phyloP scores from a whole-genome alignment of 148 eudicot species.

The Vaccinium myrtillus region DNA sequence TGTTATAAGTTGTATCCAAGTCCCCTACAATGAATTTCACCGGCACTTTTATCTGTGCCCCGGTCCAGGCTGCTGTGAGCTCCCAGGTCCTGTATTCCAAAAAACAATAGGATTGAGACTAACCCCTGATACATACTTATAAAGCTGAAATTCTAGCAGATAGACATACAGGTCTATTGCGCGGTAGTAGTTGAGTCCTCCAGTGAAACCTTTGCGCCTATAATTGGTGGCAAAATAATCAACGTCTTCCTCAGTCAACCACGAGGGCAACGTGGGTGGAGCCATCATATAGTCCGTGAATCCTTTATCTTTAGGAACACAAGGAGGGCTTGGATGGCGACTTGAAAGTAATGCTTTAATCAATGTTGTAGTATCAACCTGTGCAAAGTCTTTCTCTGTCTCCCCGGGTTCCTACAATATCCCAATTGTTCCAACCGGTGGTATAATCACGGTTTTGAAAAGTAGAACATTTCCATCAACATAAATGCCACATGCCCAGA shows the following conservation, averaged over 20 bases:
- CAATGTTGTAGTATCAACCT: constrained; percentile 29
- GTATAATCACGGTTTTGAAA: neutral
- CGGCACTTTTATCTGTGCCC: constrained; percentile 48
- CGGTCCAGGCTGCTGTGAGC: constrained; percentile 66
- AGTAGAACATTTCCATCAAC: neutral
- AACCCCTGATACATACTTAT: neutral
- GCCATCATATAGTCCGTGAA: constrained; percentile 9
- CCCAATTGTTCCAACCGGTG: neutral
- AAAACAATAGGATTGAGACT: neutral
- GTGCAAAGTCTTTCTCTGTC: constrained; percentile 38
- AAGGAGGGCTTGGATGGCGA: constrained; percentile 29
- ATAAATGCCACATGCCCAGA: neutral
- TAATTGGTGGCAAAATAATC: constrained; percentile 42
- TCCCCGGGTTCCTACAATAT: constrained; percentile 46
- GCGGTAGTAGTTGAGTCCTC: constrained; percentile 59
- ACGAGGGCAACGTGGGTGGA: constrained; percentile 35
- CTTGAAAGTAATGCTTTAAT: constrained; percentile 31
- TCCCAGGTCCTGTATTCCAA: constrained; percentile 56
- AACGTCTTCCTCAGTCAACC: constrained; percentile 61
- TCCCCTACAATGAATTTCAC: constrained; percentile 59
- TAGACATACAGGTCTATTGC: constrained; percentile 46
- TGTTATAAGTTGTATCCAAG: constrained; percentile 39
- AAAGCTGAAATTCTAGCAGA: neutral
- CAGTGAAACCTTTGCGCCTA: constrained; percentile 47
- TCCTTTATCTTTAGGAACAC: constrained; percentile 38